These are phyloP conservation scores for Tricholoma flavovirens DNA, from an alignment of 768 basidiomycete genomes.

Conservation along the genomic window DNA sequence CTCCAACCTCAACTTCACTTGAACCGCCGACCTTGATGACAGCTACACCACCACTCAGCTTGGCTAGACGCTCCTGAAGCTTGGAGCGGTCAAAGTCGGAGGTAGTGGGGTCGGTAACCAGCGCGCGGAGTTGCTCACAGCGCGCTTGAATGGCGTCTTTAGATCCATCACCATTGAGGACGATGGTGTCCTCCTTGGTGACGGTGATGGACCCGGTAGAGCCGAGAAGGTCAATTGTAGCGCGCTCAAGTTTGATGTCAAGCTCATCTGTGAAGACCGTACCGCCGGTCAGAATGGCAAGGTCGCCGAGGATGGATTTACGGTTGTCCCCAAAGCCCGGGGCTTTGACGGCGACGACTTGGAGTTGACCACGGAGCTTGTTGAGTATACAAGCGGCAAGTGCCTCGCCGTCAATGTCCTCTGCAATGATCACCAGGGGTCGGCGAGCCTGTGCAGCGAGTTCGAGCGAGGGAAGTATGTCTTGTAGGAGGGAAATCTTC, in stretches of 20 bases:
- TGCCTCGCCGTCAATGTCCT: constrained; percentile 97
- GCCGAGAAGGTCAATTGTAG: constrained; percentile 84
- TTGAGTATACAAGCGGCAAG: constrained; percentile 97
- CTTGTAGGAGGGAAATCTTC: constrained; percentile 93
- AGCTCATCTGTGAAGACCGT: constrained; percentile 97
- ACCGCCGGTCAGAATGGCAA: constrained; percentile 95
- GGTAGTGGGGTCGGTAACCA: constrained; percentile 78
- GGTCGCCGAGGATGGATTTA: constrained; percentile 94
- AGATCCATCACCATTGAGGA: constrained; percentile 89
- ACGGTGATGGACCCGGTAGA: constrained; percentile 87
- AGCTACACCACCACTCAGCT: constrained; percentile 93
- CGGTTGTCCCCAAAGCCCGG: constrained; percentile 99
- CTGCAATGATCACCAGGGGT: constrained; percentile 93
- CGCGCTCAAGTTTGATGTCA: constrained; percentile 94
- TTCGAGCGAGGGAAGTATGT: constrained; percentile 91
- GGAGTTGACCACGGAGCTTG: constrained; percentile 97
- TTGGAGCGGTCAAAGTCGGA: constrained; percentile 92
- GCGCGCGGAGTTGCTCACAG: constrained; percentile 90
- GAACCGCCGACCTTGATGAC: constrained; percentile 97
- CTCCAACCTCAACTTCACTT: constrained; percentile 92
- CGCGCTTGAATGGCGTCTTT: constrained; percentile 89
- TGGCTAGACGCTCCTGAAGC: constrained; percentile 95
- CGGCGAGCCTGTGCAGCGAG: constrained; percentile 74
- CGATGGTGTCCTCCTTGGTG: constrained; percentile 96
- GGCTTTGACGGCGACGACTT: constrained; percentile 92